Percentiles rank a stretch among this genome's conserved stretches.
phyloP scores from a whole-genome alignment of 2,329 filamentous ascomycete species.

The Calonectria pteridis region DNA sequence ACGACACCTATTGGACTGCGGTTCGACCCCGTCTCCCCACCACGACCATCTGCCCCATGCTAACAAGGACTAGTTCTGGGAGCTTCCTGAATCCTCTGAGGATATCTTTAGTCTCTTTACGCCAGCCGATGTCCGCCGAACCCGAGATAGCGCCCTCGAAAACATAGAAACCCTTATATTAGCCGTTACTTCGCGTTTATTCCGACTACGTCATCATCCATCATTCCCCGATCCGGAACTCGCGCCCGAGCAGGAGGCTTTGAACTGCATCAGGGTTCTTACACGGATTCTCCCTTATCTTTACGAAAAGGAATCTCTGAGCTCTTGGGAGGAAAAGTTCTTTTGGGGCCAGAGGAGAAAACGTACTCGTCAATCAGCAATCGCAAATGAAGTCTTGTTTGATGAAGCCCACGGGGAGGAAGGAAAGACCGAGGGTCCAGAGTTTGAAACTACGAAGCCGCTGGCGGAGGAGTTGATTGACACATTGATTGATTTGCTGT shows the following conservation, averaged over 20 bases:
- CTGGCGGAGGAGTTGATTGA: slow-evolving; percentile 94
- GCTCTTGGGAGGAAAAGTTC: slow-evolving; percentile 90
- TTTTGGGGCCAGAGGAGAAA: slow-evolving; percentile 87
- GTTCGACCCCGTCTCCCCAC: slow-evolving; percentile 64
- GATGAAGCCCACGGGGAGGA: slow-evolving; percentile 76
- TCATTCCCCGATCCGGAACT: slow-evolving; percentile 90
- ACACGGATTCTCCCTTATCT: slow-evolving; percentile 91
- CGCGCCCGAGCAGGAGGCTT: slow-evolving; percentile 86
- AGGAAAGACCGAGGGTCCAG: slow-evolving; percentile 62
- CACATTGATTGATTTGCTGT: slow-evolving; percentile 87
- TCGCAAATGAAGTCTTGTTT: slow-evolving; percentile 84
- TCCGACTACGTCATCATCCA: slow-evolving; percentile 86
- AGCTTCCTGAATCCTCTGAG: slow-evolving; percentile 93
- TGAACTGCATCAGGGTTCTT: slow-evolving; percentile 94
- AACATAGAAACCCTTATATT: slow-evolving; percentile 92
- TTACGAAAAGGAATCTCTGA: slow-evolving; percentile 88
- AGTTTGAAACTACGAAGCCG: slow-evolving; percentile 86
- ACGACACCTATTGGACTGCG: slow-evolving; percentile 93
- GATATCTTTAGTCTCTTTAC: slow-evolving; percentile 98
- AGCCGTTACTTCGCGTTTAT: slow-evolving; percentile 85
- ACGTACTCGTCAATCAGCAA: slow-evolving; percentile 74
- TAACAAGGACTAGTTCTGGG: slow-evolving; percentile 81
- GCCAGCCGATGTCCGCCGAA: slow-evolving; percentile 87
- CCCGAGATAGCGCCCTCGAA: slow-evolving; percentile 84
- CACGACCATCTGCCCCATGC: slow-evolving; percentile 25